These are phyloP conservation scores for Phytopythium mirpurense DNA, from an alignment of 352 stramenopile species.

Conservation along the genomic window DNA sequence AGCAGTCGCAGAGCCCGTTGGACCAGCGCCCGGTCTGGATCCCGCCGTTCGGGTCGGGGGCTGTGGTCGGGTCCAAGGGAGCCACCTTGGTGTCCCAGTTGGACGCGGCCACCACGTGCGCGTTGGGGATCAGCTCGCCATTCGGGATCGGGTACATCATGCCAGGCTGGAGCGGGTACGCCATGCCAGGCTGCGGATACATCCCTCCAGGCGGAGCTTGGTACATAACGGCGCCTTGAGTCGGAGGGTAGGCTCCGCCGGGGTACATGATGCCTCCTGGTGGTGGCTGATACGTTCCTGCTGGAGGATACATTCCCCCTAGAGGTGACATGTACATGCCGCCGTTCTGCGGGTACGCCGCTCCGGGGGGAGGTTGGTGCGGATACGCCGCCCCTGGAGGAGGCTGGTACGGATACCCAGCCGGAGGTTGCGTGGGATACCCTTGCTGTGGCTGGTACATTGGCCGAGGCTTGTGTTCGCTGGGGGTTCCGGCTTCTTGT, in stretches of 20 bases:
- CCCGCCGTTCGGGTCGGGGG: neutral
- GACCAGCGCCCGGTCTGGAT: slow-evolving; percentile 12
- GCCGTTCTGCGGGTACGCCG: neutral
- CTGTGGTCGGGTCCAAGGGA: neutral
- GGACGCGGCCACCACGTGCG: neutral
- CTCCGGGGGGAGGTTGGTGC: neutral
- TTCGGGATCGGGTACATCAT: neutral
- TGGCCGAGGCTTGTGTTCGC: neutral
- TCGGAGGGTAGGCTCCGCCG: no score
- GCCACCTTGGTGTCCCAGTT: slow-evolving; percentile 4
- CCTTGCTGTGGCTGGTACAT: neutral
- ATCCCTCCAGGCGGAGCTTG: neutral
- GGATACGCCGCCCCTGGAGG: neutral
- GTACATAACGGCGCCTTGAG: neutral
- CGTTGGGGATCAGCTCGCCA: neutral
- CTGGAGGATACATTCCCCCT: neutral
- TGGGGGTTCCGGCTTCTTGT: no score
- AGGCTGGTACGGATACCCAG: slow-evolving; percentile 1
- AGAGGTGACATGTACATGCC: neutral
- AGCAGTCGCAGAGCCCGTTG: slow-evolving; percentile 25
- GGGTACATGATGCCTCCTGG: no score
- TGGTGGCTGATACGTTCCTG: neutral
- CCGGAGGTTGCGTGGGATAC: neutral
- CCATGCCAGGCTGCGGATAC: neutral
- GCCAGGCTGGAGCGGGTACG: neutral